Percentiles rank a stretch among this genome's conserved stretches.
These are phyloP conservation scores for Cynanchum wilfordii DNA, from an alignment of 257 asterid species.

Conservation along the genomic window DNA sequence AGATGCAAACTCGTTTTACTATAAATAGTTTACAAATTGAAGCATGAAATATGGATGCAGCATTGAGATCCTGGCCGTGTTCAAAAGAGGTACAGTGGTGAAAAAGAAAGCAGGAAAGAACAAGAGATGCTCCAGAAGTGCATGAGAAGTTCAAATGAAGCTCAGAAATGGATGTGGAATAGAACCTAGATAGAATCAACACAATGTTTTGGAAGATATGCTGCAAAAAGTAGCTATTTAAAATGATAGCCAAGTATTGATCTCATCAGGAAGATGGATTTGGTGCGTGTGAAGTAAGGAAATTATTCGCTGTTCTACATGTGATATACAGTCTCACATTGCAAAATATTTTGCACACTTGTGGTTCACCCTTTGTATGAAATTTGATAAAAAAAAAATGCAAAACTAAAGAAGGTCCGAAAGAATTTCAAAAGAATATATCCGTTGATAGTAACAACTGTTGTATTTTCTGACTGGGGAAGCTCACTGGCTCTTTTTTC, in stretches of 20 bases:
- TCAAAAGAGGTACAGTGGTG: slow-evolving; percentile 54
- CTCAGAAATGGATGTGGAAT: not conserved
- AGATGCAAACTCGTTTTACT: not conserved
- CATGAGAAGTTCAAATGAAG: not conserved
- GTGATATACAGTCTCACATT: not conserved
- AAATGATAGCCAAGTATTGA: not conserved
- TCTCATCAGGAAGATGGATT: not conserved
- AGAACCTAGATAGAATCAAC: slow-evolving; percentile 1
- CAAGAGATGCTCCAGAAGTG: slow-evolving; percentile 26
- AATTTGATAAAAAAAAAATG: slow-evolving; percentile 8
- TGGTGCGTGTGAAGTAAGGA: not conserved
- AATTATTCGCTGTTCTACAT: not conserved
- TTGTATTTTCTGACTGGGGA: not conserved
- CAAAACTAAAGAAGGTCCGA: not conserved
- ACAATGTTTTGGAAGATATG: slow-evolving; percentile 3
- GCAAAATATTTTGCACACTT: slow-evolving; percentile 4
- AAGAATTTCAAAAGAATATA: slow-evolving; percentile 5
- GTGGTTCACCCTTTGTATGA: not conserved
- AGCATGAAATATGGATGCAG: slow-evolving; percentile 43
- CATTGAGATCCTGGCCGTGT: slow-evolving; percentile 82
- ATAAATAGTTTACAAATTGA: slow-evolving; percentile 4
- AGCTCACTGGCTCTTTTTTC: slow-evolving; percentile 46
- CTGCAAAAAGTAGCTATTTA: not conserved
- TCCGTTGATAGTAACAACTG: not conserved
- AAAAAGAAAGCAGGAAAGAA: slow-evolving; percentile 53